Base-by-base conservation (phyloP, 2,329 filamentous ascomycete genomes). In the Exophiala dermatitidis region DNA sequence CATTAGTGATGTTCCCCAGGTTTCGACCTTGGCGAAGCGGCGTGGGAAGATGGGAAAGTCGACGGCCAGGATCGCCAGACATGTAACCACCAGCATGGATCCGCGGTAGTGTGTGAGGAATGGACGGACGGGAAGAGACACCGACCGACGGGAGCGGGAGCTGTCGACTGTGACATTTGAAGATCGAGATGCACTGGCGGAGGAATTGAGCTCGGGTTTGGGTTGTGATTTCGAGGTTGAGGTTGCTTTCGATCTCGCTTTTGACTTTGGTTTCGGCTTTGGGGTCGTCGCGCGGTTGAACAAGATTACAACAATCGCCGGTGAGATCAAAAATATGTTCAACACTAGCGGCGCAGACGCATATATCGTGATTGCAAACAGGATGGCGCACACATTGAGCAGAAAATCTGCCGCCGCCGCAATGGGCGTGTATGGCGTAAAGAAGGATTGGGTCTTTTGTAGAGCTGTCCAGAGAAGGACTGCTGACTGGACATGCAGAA, bases 1-100 rank as follows among this genome's bases (percentile, higher is more conserved):
- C 93, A 98, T 98, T 57, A 98, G 74, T n/a, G 91, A 97, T 1
- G 91, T 96, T 50, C 93, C 93, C 89, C 93, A 98, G n/a, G 88
- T 96, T 71, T 98, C 93, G 2, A 95, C 93, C 74, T 98, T 98
- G 53, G 90, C 93, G 68, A 97, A 97, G 32, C 93, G 85, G 30
- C 93, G 82, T 2, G 93, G 93, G 65, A 98, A 98, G 54, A 96
- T 77, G 12, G 79, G 83, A 68, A 98, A 98, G 71, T 98, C 93
- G 48, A 98, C 93, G 10, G 93, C 93, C n/a, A 98, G 79, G 62
- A 98, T 97, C 48, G 89, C 88, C 43, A 93, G 73, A 65, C 88
- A 94, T 5, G 93, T 98, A 60, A 87, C 79, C 47, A 95, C 78
- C 77, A 98, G 83, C 90, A 98, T 95, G 46, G 83, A 82, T 2